Evolutionary conservation across 331 rosid species (phyloP).

Genomic region (Rhamnella rubrinervis): DNA sequence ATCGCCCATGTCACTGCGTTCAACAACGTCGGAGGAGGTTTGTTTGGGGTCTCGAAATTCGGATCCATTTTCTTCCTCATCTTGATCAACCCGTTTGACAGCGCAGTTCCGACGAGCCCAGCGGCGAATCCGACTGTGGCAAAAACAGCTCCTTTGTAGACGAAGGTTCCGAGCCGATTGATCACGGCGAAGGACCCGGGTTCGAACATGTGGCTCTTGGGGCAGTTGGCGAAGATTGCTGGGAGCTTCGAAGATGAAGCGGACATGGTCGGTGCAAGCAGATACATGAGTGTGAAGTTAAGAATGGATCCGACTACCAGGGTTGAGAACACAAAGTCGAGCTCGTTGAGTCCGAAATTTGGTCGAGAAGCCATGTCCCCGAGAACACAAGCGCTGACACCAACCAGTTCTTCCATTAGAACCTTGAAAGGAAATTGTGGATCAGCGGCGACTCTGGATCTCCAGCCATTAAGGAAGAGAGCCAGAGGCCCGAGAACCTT

Average conservation of each 20-base stretch:
- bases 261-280: conserved; percentile 66
- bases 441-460: conserved; percentile 94
- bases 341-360: conserved; percentile 93
- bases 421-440: conserved; percentile 97
- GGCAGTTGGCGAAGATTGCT: conserved; percentile 64
- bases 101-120: conserved; percentile 66
- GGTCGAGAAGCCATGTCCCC: conserved; percentile 99
- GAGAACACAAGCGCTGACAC: conserved; percentile 75
- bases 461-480: conserved; percentile 74
- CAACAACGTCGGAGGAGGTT: conserved; percentile 80
- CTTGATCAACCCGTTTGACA: conserved; percentile 79
- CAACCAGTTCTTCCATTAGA: conserved; percentile 91
- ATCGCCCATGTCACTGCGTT: conserved; percentile 85
- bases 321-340: conserved; percentile 93
- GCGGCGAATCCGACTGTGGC: conserved; percentile 85
- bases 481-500: conserved; percentile 53
- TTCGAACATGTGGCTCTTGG: conserved; percentile 93
- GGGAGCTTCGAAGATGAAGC: conserved; percentile 61
- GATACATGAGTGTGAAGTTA: conserved; percentile 91
- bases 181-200: conserved; percentile 59
- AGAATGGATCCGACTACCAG: conserved; percentile 89
- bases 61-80: conserved; percentile 94
- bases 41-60: conserved; percentile 78
- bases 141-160: conserved; percentile 72
- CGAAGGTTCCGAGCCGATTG: conserved; percentile 66